Evolutionary conservation across 2,329 filamentous ascomycete genomes (phyloP), one percentile per base, ranked within the genome.

Genomic region (Cercospora berteroae): DNA sequence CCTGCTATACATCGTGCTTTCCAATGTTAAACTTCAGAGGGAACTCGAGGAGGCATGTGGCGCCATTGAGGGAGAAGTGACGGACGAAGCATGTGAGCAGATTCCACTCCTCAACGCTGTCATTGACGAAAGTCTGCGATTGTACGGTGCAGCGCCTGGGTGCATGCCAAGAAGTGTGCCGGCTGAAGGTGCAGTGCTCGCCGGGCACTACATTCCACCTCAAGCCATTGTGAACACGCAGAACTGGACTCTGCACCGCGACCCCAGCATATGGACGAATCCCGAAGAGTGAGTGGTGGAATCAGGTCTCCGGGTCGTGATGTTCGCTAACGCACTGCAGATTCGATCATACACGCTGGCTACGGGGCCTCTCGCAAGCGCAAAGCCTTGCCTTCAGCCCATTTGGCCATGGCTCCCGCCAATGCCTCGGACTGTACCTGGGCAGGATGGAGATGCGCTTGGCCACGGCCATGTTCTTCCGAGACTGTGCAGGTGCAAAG

Each of bases 391-490:
- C 67, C 2, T 74, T 71, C 55, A 64, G 68, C 4, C 71, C 75
- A 0, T 76, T 73, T 20, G 76, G 74, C 6, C 68, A 67, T 18
- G 74, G 73, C 25, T 29, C 31, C 25, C 16, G 56, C 25, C 59
- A 57, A 27, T 77, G 76, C 60, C 59, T 75, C 9, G 76, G 75
- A 12, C 59, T 73, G 3, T 72, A 76, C 58, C 67, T 77, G 5
- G 75, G 74, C 2, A 68, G 70, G 18, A 74, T 75, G 67, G 76
- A 76, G 60, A 56, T 77, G 42, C 65, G 71, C 5, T 60, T 73
- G 5, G 71, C 70, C 6, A 63, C 70, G 9, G 71, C 72, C 1
- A 63, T 67, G 23, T 58, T 71, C 31, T 59, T 72, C 20, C 56
- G 56, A 20, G 25, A 58, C 33, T 29, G 56, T 9, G 25, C 56